A percentile compares a stretch with the other conserved stretches of the same genome.
These are phyloP conservation scores for Pythium dissotocum DNA, from an alignment of 352 stramenopile species.

Conservation along the genomic window DNA sequence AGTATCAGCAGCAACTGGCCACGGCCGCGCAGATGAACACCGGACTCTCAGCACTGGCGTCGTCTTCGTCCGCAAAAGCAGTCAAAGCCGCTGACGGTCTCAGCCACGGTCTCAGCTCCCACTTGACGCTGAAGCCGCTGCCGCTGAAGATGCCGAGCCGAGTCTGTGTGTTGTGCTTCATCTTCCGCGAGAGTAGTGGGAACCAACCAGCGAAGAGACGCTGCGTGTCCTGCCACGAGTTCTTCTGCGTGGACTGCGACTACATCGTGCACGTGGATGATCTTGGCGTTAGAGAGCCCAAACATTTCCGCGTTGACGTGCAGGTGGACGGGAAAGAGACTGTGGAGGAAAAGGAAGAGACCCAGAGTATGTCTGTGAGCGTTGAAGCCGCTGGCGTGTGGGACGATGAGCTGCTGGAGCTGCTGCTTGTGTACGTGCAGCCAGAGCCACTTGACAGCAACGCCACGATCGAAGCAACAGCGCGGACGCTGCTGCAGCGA, in stretches of 20 bases:
- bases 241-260: constrained; percentile 50
- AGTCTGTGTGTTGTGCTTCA: constrained; percentile 17
- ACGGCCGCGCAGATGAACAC: background rate
- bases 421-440: background rate
- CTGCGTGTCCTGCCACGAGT: constrained; percentile 50
- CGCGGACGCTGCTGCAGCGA: background rate
- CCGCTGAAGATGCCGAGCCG: background rate
- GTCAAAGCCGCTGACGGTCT: background rate
- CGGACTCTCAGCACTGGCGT: background rate
- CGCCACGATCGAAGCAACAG: background rate
- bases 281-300: constrained; percentile 50
- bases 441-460: background rate
- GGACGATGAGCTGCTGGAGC: constrained; percentile 6
- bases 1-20: constrained; percentile 23
- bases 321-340: background rate
- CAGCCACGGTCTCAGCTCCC: background rate
- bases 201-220: constrained; percentile 24
- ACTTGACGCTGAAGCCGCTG: background rate
- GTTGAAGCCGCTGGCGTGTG: too few relatives aligned
- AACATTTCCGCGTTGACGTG: constrained; percentile 50
- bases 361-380: too few relatives aligned
- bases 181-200: background rate
- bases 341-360: background rate
- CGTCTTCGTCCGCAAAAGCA: background rate
- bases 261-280: constrained; percentile 58